phyloP scores from a whole-genome alignment of 495 filamentous ascomycete species.

The Trichocladium uniseriatum region DNA sequence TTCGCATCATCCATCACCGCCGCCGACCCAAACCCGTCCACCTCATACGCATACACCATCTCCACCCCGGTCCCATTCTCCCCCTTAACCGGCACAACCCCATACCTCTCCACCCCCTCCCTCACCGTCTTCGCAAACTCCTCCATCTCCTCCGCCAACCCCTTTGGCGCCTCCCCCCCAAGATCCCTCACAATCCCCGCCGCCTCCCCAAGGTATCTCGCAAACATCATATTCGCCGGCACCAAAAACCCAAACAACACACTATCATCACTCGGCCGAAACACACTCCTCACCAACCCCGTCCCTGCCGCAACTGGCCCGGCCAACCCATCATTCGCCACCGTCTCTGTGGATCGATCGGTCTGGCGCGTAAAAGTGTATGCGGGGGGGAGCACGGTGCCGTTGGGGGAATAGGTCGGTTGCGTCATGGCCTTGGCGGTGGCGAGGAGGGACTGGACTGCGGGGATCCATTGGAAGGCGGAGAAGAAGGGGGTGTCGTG shows the following conservation, averaged over 20 bases:
- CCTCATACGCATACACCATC: conserved; percentile 50
- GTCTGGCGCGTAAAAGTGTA: conserved; percentile 51
- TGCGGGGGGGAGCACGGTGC: conserved; percentile 40
- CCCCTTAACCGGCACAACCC: conserved; percentile 32
- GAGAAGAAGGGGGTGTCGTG: conserved; percentile 50
- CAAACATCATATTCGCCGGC: conserved; percentile 64
- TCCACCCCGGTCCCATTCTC: conserved; percentile 10
- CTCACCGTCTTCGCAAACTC: conserved; percentile 38
- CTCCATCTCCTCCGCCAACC: conserved; percentile 41
- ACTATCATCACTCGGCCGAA: conserved; percentile 56
- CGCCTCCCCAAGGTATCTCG: conserved; percentile 40
- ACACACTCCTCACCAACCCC: conserved; percentile 52
- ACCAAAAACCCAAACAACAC: conserved; percentile 50
- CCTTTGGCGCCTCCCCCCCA: conserved; percentile 15
- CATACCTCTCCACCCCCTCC: conserved; percentile 41
- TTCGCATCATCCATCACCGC: conserved; percentile 57
- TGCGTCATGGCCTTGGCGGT: conserved; percentile 43
- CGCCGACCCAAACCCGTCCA: conserved; percentile 47
- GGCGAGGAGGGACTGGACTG: conserved; percentile 41
- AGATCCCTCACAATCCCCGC: conserved; percentile 42
- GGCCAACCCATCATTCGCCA: conserved; percentile 49
- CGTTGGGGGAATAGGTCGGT: conserved; percentile 48
- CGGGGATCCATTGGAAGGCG: conserved; percentile 43
- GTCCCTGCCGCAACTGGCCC: conserved; percentile 49
- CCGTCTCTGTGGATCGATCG: conserved; percentile 48